Evolutionary conservation across 2,329 filamentous ascomycete genomes (phyloP).

Genomic region (Clarireedia sp.): DNA sequence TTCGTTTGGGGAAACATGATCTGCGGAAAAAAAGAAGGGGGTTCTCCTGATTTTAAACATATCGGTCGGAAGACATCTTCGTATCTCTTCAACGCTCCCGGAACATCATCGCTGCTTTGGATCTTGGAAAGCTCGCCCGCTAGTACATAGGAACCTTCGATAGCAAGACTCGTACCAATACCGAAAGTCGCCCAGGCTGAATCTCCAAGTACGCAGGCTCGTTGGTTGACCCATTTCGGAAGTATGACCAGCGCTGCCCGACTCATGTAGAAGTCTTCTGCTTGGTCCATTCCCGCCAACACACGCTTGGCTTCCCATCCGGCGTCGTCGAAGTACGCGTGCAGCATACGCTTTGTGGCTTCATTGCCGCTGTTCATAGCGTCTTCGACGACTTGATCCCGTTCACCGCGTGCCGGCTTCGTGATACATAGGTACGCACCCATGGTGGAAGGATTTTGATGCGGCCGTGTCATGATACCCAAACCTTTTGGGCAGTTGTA

Average conservation of each 20-base stretch:
- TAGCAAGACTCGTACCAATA: conserved; percentile 33
- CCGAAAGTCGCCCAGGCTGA: conserved; percentile 40
- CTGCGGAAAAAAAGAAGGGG: conserved; percentile 26
- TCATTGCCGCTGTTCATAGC: conserved; percentile 32
- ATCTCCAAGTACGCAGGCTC: conserved; percentile 43
- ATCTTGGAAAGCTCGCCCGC: conserved; percentile 36
- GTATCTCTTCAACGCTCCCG: conserved; percentile 30
- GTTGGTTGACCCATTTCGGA: conserved; percentile 33
- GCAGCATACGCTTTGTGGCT: conserved; percentile 25
- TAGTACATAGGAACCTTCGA: conserved; percentile 38
- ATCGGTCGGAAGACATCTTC: conserved; percentile 31
- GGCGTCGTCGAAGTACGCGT: conserved; percentile 28
- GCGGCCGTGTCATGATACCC: conserved; percentile 30
- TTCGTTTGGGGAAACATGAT: conserved; percentile 38
- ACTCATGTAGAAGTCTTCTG: conserved; percentile 35
- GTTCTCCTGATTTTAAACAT: conserved; percentile 22
- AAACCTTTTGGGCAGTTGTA: conserved; percentile 34
- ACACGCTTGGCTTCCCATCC: conserved; percentile 37
- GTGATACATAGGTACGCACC: conserved; percentile 32
- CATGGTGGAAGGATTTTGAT: conserved; percentile 29
- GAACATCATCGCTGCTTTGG: conserved; percentile 23
- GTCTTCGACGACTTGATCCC: conserved; percentile 32
- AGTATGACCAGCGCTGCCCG: conserved; percentile 34
- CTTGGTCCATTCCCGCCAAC: conserved; percentile 30
- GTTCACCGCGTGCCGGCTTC: conserved; percentile 24